Evolutionary conservation across 2,329 filamentous ascomycete genomes (phyloP).

Genomic region (Colletotrichum simmondsii): DNA sequence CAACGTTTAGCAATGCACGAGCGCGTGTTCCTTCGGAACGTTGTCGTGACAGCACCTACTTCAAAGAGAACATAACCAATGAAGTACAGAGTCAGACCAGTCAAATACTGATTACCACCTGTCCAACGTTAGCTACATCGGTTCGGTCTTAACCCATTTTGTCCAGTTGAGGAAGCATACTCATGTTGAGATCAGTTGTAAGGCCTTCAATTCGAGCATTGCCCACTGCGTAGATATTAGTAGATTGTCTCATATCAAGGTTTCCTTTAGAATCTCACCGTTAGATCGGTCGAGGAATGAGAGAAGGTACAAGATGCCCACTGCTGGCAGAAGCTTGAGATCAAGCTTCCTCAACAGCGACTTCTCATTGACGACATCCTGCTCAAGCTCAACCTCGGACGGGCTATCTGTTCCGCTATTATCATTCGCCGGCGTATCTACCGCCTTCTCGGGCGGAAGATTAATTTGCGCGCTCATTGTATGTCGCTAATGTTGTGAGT

Average conservation of each 20-base stretch:
- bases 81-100: slow-evolving; percentile 75
- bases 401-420: slow-evolving; percentile 14
- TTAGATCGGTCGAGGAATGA: slow-evolving; percentile 70
- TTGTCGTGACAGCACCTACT: slow-evolving; percentile 40
- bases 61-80: slow-evolving; percentile 69
- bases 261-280: slow-evolving; percentile 51
- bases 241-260: slow-evolving; percentile 37
- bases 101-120: slow-evolving; percentile 73
- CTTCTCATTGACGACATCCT: slow-evolving; percentile 60
- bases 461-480: slow-evolving; percentile 20
- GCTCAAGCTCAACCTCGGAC: slow-evolving; percentile 14
- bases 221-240: slow-evolving; percentile 55
- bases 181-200: slow-evolving; percentile 61
- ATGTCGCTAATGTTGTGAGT: not conserved
- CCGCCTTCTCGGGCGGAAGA: slow-evolving; percentile 22
- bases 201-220: slow-evolving; percentile 69
- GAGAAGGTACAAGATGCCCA: slow-evolving; percentile 65
- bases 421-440: slow-evolving; percentile 12
- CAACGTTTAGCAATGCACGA: slow-evolving; percentile 2
- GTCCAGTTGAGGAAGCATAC: slow-evolving; percentile 46
- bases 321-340: slow-evolving; percentile 60
- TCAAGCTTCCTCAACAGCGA: slow-evolving; percentile 69
- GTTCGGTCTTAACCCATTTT: too few species aligned
- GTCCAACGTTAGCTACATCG: not conserved
- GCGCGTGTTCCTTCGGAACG: too few species aligned